Conservation (phyloP, 805 yeast species). For the Teunomyces tritomae region DNA sequence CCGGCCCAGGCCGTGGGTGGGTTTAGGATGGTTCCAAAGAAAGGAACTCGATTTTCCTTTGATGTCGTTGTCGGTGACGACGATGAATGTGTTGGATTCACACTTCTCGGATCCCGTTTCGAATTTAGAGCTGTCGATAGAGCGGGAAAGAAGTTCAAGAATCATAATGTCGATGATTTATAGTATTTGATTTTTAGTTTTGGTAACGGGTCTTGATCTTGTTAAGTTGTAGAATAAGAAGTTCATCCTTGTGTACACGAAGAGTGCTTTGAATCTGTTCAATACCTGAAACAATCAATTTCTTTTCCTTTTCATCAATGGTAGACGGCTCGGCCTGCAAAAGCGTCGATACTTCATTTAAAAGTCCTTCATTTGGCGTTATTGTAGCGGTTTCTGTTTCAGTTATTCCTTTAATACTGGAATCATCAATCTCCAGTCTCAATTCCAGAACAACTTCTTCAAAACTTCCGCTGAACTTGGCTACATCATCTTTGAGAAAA, state of each 20-base stretch:
- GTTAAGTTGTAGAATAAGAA: conserved; percentile 22
- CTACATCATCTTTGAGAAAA: conserved; percentile 19
- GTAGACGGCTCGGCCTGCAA: not conserved
- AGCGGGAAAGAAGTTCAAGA: conserved; percentile 80
- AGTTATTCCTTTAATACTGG: conserved; percentile 16
- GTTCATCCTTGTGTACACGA: conserved; percentile 17
- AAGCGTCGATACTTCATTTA: conserved; percentile 7
- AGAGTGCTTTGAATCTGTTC: conserved; percentile 12
- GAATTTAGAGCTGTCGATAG: conserved; percentile 75
- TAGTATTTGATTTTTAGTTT: conserved; percentile 7
- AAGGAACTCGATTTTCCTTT: conserved; percentile 61
- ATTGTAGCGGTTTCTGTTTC: conserved; percentile 2
- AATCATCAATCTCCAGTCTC: conserved; percentile 1
- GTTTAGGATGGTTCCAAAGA: conserved; percentile 62
- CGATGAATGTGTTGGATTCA: conserved; percentile 48
- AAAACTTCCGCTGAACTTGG: conserved; percentile 20
- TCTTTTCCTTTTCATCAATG: conserved; percentile 1
- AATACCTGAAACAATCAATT: conserved; percentile 8
- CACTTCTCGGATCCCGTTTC: conserved; percentile 76
- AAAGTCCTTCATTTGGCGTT: conserved; percentile 6
- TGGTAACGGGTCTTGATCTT: not conserved
- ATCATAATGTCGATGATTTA: conserved; percentile 65
- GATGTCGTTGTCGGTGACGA: conserved; percentile 33
- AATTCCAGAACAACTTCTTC: conserved; percentile 5
- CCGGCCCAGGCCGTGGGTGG: conserved; percentile 53